These are phyloP conservation scores for Athelia sp. DNA, from an alignment of 1,284 basidiomycete genomes.

Conservation along the genomic window DNA sequence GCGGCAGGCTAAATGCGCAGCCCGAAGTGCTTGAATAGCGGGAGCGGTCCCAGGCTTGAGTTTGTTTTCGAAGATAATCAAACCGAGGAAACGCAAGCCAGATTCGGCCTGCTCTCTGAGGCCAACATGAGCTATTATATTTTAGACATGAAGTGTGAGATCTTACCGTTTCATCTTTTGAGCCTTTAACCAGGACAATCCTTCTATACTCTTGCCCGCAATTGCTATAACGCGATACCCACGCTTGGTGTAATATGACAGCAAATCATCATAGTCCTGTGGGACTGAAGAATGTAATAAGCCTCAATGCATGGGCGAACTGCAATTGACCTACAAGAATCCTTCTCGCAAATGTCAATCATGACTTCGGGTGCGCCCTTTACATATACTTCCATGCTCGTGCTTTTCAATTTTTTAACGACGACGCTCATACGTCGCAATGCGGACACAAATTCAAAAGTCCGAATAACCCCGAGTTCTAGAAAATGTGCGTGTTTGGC, in stretches of 20 bases:
- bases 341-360: slow-evolving; percentile 88
- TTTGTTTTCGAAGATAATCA: slow-evolving; percentile 99
- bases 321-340: slow-evolving; percentile 65
- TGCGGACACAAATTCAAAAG: slow-evolving; percentile 95
- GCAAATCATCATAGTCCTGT: slow-evolving; percentile 92
- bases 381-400: slow-evolving; percentile 96
- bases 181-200: slow-evolving; percentile 95
- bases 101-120: slow-evolving; percentile 91
- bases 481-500: slow-evolving; percentile 91
- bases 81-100: slow-evolving; percentile 86
- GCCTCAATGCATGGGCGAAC: slow-evolving; percentile 6
- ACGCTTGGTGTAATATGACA: slow-evolving; percentile 96
- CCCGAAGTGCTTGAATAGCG: slow-evolving; percentile 85
- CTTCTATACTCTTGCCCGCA: slow-evolving; percentile 93
- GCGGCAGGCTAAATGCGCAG: slow-evolving; percentile 89
- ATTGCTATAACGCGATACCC: slow-evolving; percentile 99
- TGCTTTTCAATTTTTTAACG: slow-evolving; percentile 92
- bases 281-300: slow-evolving; percentile 59
- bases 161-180: slow-evolving; percentile 89
- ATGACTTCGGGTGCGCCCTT: slow-evolving; percentile 99
- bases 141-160: slow-evolving; percentile 7
- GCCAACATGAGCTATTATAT: not conserved
- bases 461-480: slow-evolving; percentile 93
- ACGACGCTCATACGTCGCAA: slow-evolving; percentile 97
- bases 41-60: slow-evolving; percentile 92